Percentiles rank a stretch among this genome's conserved stretches.
Conservation (phyloP, 2,329 filamentous ascomycete species). For the Ophiocordyceps sinensis region DNA sequence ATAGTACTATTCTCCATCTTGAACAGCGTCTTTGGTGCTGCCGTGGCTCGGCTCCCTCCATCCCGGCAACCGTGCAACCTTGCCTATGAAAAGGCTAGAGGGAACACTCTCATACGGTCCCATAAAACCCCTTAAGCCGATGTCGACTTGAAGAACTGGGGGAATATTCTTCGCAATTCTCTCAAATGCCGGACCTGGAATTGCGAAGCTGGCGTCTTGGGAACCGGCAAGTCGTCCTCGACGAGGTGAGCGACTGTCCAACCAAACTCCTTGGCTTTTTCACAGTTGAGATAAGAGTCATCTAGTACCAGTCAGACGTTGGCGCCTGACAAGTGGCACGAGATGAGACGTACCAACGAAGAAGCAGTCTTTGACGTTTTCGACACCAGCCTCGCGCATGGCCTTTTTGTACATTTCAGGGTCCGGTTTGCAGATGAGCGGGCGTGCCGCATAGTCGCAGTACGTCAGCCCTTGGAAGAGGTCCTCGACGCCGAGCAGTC, state of each 20-base stretch:
- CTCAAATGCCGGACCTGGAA: constrained; percentile 63
- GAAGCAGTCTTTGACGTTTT: constrained; percentile 59
- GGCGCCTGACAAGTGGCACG: neutral
- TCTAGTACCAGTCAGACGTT: constrained; percentile 34
- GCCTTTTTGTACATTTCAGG: constrained; percentile 75
- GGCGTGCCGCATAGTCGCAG: constrained; percentile 68
- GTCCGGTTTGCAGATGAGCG: constrained; percentile 77
- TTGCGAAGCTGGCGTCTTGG: constrained; percentile 50
- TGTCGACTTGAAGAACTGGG: constrained; percentile 64
- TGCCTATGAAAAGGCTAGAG: too few species aligned
- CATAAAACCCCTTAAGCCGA: constrained; percentile 1
- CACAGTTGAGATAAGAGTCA: constrained; percentile 75
- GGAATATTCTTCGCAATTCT: constrained; percentile 63
- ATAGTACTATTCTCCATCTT: too few species aligned
- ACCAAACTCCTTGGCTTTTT: constrained; percentile 59
- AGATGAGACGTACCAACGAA: constrained; percentile 62
- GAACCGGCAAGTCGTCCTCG: constrained; percentile 55
- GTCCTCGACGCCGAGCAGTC: constrained; percentile 68
- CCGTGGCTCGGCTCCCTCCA: too few species aligned
- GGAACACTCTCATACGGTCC: too few species aligned
- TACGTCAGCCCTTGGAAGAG: constrained; percentile 90
- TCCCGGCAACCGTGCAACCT: too few species aligned
- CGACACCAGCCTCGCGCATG: constrained; percentile 68
- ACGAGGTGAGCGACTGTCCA: constrained; percentile 82
- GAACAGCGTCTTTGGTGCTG: too few species aligned